Conservation (phyloP, 345 rosid species). For the Erodium maritimum region DNA sequence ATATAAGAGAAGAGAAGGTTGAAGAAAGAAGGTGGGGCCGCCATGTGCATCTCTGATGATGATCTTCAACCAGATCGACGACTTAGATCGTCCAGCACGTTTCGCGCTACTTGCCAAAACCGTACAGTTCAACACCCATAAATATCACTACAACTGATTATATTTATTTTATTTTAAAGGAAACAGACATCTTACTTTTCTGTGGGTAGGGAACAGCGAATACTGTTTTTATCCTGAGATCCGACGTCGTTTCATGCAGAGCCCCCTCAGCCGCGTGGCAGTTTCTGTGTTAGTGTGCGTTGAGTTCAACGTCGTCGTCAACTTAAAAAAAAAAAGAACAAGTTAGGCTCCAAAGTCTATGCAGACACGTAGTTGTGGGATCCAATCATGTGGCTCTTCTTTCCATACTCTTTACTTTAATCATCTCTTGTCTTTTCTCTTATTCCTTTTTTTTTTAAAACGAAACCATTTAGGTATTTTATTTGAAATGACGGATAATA, state of each 20-base stretch:
- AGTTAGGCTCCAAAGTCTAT: neutral
- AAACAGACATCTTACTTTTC: neutral
- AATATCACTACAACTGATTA: neutral
- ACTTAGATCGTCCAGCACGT: neutral
- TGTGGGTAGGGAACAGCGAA: neutral
- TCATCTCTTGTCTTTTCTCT: conserved; percentile 9
- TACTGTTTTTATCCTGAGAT: no score
- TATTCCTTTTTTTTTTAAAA: neutral
- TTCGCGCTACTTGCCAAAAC: neutral
- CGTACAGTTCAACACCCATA: neutral
- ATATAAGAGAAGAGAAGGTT: no score
- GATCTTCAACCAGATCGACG: neutral
- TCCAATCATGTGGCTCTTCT: conserved; percentile 28
- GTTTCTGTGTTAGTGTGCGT: no score
- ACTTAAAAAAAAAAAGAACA: neutral
- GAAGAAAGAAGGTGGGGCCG: neutral
- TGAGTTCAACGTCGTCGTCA: no score
- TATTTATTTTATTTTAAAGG: no score
- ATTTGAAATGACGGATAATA: no score
- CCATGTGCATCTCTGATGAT: neutral
- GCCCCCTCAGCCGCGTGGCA: no score
- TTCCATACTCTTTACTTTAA: conserved; percentile 12
- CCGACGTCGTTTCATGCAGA: no score
- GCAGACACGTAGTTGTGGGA: conserved; percentile 12
- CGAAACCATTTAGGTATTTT: no score